A percentile compares a stretch with the other conserved stretches of the same genome.
phyloP scores from a whole-genome alignment of 2,329 filamentous ascomycete genomes.

The Penicillium janthinellum region DNA sequence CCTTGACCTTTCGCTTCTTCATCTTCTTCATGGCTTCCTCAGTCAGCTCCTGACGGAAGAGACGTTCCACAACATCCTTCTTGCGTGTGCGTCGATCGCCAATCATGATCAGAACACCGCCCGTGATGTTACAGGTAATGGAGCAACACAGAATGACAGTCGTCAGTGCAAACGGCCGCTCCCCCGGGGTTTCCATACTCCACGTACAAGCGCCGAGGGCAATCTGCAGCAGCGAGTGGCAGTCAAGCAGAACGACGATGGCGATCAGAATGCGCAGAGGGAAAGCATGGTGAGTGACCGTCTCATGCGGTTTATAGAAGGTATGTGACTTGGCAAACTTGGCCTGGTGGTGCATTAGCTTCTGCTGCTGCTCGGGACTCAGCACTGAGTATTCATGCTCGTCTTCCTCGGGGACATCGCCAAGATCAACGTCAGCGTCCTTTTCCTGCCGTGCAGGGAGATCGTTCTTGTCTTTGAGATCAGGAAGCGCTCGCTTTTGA shows the following conservation, averaged over 20 bases:
- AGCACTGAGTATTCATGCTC: constrained; percentile 65
- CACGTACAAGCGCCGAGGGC: constrained; percentile 76
- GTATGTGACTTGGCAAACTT: constrained; percentile 83
- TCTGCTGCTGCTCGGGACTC: constrained; percentile 65
- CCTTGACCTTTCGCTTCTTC: constrained; percentile 52
- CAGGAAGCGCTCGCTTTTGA: constrained; percentile 62
- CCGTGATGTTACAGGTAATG: constrained; percentile 75
- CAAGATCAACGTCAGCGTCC: constrained; percentile 49
- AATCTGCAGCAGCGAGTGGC: constrained; percentile 78
- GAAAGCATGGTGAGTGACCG: constrained; percentile 77
- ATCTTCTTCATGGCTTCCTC: constrained; percentile 62
- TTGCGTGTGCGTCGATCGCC: constrained; percentile 78
- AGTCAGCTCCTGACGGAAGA: constrained; percentile 76
- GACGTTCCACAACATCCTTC: constrained; percentile 78
- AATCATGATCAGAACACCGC: constrained; percentile 73
- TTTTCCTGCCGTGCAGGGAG: constrained; percentile 55
- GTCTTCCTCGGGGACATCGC: constrained; percentile 47
- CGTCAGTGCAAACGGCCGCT: constrained; percentile 70
- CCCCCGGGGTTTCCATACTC: constrained; percentile 69
- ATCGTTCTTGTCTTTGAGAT: constrained; percentile 69
- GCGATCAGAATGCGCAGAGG: constrained; percentile 72
- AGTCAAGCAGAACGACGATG: constrained; percentile 77
- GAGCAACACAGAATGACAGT: constrained; percentile 79
- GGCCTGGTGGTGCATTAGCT: constrained; percentile 72
- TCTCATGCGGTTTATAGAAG: constrained; percentile 89